These are phyloP conservation scores for Mortierella sp. DNA, from an alignment of 371 early-diverging fungal species.

Conservation along the genomic window DNA sequence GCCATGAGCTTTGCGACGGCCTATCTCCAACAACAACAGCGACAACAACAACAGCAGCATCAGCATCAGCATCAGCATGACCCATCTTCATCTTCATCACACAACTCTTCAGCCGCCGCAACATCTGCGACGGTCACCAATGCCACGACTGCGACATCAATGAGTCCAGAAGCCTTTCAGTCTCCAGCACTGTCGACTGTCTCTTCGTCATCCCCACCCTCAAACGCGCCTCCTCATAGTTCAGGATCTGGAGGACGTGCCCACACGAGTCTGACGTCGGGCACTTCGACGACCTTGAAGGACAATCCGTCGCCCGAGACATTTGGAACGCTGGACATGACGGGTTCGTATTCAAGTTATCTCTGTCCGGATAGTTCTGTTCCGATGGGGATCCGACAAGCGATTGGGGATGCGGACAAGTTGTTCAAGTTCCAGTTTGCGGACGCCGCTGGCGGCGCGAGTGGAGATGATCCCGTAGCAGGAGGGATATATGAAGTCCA, in stretches of 20 bases:
- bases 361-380: conserved; percentile 24
- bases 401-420: conserved; percentile 24
- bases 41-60: conserved; percentile 37
- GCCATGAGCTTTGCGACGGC: conserved; percentile 21
- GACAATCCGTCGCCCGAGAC: conserved; percentile 44
- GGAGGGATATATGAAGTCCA: too few relatives aligned
- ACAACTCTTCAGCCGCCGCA: too few relatives aligned
- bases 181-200: not conserved
- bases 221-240: too few relatives aligned
- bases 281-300: not conserved
- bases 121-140: conserved; percentile 9
- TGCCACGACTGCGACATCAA: not conserved
- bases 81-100: too few relatives aligned
- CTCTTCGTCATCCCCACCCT: too few relatives aligned
- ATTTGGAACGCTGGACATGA: conserved; percentile 24
- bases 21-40: conserved; percentile 39
- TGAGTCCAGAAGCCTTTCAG: conserved; percentile 4
- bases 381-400: conserved; percentile 31
- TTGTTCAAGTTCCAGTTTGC: conserved; percentile 25
- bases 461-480: too few relatives aligned
- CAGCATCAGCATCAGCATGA: conserved; percentile 17
- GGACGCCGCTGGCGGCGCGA: too few relatives aligned
- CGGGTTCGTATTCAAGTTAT: conserved; percentile 26
- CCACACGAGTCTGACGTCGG: conserved; percentile 11
- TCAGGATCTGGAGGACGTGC: too few relatives aligned